phyloP scores from a whole-genome alignment of 768 basidiomycete species.

The Mycena crocata region DNA sequence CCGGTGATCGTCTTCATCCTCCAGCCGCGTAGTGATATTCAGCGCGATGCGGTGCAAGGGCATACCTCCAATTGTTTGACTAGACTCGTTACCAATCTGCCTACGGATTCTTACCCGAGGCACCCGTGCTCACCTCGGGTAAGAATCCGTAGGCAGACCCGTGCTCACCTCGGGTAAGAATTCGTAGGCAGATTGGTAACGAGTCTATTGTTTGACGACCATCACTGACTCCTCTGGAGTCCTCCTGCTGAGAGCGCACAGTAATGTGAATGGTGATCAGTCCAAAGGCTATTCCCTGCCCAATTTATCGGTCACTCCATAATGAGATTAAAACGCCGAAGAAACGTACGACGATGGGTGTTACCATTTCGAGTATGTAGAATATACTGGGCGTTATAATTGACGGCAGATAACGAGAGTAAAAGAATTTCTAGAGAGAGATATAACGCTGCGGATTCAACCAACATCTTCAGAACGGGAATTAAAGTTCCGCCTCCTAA shows the following conservation, averaged over 20 bases:
- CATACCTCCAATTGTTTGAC: constrained; percentile 19
- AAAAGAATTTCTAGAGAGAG: constrained; percentile 34
- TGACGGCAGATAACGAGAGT: constrained; percentile 29
- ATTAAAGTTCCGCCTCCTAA: constrained; percentile 18
- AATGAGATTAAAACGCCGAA: not conserved
- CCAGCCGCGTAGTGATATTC: not conserved
- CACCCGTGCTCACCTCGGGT: no score
- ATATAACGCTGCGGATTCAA: constrained; percentile 36
- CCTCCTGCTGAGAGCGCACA: constrained; percentile 1
- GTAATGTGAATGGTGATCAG: constrained; percentile 26
- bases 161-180: no score
- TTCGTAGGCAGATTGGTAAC: no score
- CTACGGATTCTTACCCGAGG: no score
- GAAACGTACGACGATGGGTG: constrained; percentile 27
- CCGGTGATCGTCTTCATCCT: not conserved
- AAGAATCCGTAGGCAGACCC: no score
- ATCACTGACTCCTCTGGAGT: not conserved
- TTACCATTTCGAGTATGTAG: constrained; percentile 32
- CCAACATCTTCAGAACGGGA: constrained; percentile 29
- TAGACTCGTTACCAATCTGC: no score
- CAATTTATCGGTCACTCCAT: no score
- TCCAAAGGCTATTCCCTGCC: constrained; percentile 33
- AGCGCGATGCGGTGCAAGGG: constrained; percentile 15
- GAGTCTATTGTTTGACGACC: constrained; percentile 8
- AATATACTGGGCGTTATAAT: constrained; percentile 36